Base-by-base conservation (phyloP, 2,329 filamentous ascomycete genomes). In the Xylariaceae sp. region DNA sequence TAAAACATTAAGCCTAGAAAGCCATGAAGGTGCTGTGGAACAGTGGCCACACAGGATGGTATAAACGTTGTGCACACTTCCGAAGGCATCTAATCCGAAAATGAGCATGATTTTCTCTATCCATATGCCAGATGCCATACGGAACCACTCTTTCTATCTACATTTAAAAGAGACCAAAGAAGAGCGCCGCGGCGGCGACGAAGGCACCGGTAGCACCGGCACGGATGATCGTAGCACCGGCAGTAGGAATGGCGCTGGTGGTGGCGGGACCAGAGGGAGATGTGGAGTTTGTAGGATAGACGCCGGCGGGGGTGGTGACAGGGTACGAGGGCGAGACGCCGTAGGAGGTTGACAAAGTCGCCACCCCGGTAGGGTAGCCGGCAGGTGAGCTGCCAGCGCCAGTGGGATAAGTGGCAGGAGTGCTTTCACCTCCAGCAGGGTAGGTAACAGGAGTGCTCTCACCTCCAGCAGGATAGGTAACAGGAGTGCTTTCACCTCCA, bases 241-340 rank as follows among this genome's bases (percentile, higher is more conserved):
- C 65, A 9, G 63, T 63, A 16, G 62, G 50, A 24, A 65, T 63
- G 26, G 51, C 41, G 48, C 62, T 59, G 37, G 58, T 54, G 18
- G 42, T 13, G 20, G 45, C 48, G 1, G 56, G 44, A 39, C 44
- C 37, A 8, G 56, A 50, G 15, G 49, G 8, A 1, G 47, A n/a
- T 11, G 46, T 20, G 13, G 36, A 30, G 24, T n/a, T n/a, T n/a
- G 20, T 36, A 3, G 55, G 36, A 50, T 41, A 57, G 44, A 44
- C 20, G 35, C 30, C 35, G 15, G 27, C 37, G 2, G 50, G 44
- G 16, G 50, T 47, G 23, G 50, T 53, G 44, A 23, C 50, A 10
- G 50, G 50, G 44, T 48, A 48, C 11, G 36, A 35, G 16, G 50
- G 37, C 18, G 30, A 16, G 36, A 13, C 20, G 3, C 40, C 40